Evolutionary conservation across 2,329 filamentous ascomycete genomes (phyloP).

Genomic region (Trichoderma sp.): DNA sequence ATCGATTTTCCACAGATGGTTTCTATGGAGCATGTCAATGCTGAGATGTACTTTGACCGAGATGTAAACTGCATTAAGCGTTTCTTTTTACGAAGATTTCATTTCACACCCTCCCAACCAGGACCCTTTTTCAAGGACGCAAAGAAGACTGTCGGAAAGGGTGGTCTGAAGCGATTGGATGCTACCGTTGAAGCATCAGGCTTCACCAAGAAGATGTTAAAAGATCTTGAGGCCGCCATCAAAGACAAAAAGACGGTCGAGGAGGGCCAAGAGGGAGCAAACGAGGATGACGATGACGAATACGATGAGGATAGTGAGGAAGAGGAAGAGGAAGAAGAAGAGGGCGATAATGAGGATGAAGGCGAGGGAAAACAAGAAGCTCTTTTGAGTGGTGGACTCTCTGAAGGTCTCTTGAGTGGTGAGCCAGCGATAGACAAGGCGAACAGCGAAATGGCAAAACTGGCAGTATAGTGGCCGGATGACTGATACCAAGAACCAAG

Average conservation of each 20-base stretch:
- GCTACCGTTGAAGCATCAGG: slow-evolving; percentile 88
- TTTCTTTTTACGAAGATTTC: slow-evolving; percentile 86
- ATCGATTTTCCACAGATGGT: slow-evolving; percentile 99
- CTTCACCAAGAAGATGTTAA: slow-evolving; percentile 95
- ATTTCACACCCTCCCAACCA: slow-evolving; percentile 75
- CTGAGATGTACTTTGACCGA: slow-evolving; percentile 95
- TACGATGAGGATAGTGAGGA: slow-evolving; percentile 30
- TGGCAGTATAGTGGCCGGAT: slow-evolving; percentile 27
- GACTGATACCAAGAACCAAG: background rate
- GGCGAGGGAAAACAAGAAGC: background rate
- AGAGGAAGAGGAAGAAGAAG: slow-evolving; percentile 26
- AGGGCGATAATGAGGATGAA: slow-evolving; percentile 17
- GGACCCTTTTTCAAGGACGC: slow-evolving; percentile 86
- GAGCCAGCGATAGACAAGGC: slow-evolving; percentile 21
- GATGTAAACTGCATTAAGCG: slow-evolving; percentile 94
- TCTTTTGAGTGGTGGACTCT: background rate
- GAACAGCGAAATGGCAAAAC: slow-evolving; percentile 31
- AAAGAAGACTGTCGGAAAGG: slow-evolving; percentile 67
- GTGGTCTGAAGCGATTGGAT: slow-evolving; percentile 70
- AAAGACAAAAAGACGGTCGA: slow-evolving; percentile 63
- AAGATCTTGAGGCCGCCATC: slow-evolving; percentile 89
- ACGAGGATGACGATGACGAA: slow-evolving; percentile 32
- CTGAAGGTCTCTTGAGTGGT: background rate
- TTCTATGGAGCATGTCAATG: slow-evolving; percentile 89
- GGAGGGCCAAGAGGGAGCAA: slow-evolving; percentile 32